Conservation (phyloP, 1,284 basidiomycete genomes). For the Ustilago loliicola region DNA sequence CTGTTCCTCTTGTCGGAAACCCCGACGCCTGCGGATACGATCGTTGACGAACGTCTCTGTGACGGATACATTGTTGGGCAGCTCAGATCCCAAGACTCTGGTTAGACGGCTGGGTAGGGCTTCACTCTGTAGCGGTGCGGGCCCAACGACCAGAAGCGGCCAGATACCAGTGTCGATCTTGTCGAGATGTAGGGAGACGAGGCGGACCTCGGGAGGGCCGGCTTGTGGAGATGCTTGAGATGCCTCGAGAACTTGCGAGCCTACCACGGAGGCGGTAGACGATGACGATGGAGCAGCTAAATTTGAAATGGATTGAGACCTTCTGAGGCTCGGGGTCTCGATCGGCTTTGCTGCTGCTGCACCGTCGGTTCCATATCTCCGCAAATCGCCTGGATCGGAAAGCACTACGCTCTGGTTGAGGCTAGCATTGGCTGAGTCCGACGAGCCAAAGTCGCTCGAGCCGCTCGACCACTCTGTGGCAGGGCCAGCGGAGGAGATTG, state of each 20-base stretch:
- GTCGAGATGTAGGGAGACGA: conserved; percentile 53
- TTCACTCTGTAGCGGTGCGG: conserved; percentile 40
- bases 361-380: background rate
- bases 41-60: conserved; percentile 29
- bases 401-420: conserved; percentile 43
- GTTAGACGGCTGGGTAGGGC: conserved; percentile 19
- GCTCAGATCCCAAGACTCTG: conserved; percentile 24
- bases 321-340: conserved; percentile 9
- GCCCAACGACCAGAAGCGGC: conserved; percentile 51
- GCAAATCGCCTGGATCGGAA: conserved; percentile 44
- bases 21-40: conserved; percentile 16
- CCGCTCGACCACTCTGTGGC: conserved; percentile 47
- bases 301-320: conserved; percentile 29
- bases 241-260: background rate
- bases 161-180: conserved; percentile 57
- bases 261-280: background rate
- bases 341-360: background rate
- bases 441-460: conserved; percentile 52
- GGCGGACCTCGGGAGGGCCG: conserved; percentile 43
- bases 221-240: background rate
- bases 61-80: conserved; percentile 21
- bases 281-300: conserved; percentile 16
- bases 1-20: conserved; percentile 19
- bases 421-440: conserved; percentile 43
- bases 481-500: conserved; percentile 18